Percentiles rank a stretch among this genome's conserved stretches.
Conservation (phyloP, 495 filamentous ascomycete species). For the Aspergillus kassunensis region DNA sequence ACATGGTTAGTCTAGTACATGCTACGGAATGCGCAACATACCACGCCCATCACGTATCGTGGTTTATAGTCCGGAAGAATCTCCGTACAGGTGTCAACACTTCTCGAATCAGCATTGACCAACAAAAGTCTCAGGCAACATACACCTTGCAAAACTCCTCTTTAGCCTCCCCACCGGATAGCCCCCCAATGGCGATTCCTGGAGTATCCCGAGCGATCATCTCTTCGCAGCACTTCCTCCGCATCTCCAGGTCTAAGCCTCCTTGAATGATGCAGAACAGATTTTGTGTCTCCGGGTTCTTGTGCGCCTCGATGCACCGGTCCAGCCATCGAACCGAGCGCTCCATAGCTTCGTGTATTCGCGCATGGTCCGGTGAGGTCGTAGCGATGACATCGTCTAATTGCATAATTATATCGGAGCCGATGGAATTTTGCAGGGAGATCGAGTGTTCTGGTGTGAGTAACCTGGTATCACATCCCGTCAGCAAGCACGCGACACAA, state of each 20-base stretch:
- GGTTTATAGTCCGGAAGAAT: conserved; percentile 87
- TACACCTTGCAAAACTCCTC: conserved; percentile 59
- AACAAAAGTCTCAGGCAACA: conserved; percentile 10
- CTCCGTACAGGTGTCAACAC: conserved; percentile 80
- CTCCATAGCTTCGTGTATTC: conserved; percentile 94
- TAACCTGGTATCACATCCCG: conserved; percentile 45
- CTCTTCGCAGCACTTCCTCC: conserved; percentile 74
- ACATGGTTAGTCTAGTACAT: conserved; percentile 10
- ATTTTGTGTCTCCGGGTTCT: conserved; percentile 79
- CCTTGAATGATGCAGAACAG: conserved; percentile 99
- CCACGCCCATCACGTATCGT: conserved; percentile 97
- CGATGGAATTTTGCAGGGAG: conserved; percentile 91
- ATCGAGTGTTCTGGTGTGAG: conserved; percentile 98
- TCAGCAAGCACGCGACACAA: neutral
- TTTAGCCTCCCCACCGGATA: conserved; percentile 81
- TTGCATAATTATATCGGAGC: conserved; percentile 99
- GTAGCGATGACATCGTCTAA: conserved; percentile 96
- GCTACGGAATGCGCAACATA: conserved; percentile 27
- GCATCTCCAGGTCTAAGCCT: conserved; percentile 85
- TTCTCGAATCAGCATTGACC: conserved; percentile 22
- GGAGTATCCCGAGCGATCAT: conserved; percentile 93
- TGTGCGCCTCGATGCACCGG: conserved; percentile 88
- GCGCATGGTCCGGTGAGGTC: conserved; percentile 77
- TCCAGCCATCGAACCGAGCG: conserved; percentile 98
- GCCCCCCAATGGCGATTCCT: conserved; percentile 91